Conservation (phyloP, 176 grass and related monocot species). For the Ampelocalamus luodianensis region DNA sequence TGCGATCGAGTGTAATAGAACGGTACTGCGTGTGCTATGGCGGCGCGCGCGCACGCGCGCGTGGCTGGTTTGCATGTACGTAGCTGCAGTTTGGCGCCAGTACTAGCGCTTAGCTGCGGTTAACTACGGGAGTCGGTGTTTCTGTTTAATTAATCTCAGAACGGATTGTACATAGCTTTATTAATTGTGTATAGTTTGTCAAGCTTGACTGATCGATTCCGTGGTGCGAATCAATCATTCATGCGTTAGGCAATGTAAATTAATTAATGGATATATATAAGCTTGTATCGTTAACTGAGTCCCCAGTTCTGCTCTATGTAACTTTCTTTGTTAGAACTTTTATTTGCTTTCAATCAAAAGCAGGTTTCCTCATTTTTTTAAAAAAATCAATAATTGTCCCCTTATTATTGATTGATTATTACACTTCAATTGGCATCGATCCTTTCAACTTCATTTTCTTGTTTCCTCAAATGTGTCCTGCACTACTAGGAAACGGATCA, state of each 20-base stretch:
- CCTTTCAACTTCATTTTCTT: not conserved
- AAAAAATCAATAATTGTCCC: no score
- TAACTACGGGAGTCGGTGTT: not conserved
- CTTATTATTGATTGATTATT: not conserved
- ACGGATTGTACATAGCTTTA: not conserved
- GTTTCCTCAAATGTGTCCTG: not conserved
- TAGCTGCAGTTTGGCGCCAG: not conserved
- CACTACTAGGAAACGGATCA: no score
- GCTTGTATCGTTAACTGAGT: no score
- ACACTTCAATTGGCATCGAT: not conserved
- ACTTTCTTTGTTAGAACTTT: no score
- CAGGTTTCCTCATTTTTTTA: no score
- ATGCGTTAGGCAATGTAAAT: not conserved
- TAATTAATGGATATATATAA: no score
- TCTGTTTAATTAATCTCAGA: not conserved
- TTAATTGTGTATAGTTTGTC: constrained; percentile 14
- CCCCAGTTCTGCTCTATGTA: no score
- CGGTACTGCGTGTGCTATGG: not conserved
- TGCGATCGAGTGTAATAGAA: not conserved
- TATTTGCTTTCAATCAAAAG: no score
- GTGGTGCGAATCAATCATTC: constrained; percentile 21
- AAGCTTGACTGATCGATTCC: constrained; percentile 20
- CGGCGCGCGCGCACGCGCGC: not conserved
- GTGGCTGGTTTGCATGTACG: constrained; percentile 10
- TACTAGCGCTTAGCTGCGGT: not conserved